Evolutionary conservation across 257 asterid species (phyloP).

Genomic region (Fraxinus quadrangulata): DNA sequence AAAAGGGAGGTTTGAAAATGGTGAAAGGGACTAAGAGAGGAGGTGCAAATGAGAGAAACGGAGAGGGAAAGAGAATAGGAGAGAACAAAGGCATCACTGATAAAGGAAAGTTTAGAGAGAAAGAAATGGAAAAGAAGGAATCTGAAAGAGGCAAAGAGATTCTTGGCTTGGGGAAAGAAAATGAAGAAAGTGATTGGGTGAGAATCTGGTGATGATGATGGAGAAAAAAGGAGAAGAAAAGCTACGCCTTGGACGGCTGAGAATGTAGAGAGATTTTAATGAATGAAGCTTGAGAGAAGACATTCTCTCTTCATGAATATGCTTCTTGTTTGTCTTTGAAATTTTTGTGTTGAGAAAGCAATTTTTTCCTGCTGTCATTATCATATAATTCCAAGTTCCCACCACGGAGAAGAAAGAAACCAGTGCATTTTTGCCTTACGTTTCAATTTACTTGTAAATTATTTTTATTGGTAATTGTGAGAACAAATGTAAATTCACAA

Average conservation of each 20-base stretch:
- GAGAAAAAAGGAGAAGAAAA: slow-evolving; percentile 26
- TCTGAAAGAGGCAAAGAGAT: slow-evolving; percentile 63
- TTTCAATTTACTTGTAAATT: background rate
- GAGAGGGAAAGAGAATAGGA: slow-evolving; percentile 35
- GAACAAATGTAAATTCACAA: background rate
- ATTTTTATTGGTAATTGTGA: too few relatives aligned
- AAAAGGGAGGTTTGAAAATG: slow-evolving; percentile 48
- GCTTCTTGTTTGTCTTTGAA: background rate
- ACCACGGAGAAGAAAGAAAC: too few relatives aligned
- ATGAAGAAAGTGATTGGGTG: slow-evolving; percentile 45
- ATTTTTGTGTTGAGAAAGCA: slow-evolving; percentile 3
- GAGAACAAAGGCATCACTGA: slow-evolving; percentile 76
- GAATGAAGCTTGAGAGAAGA: slow-evolving; percentile 36
- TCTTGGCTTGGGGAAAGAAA: slow-evolving; percentile 90
- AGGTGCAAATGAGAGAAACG: slow-evolving; percentile 32
- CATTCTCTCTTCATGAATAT: slow-evolving; percentile 8
- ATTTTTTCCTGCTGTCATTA: slow-evolving; percentile 1
- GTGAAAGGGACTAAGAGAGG: slow-evolving; percentile 62
- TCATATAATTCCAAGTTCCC: too few relatives aligned
- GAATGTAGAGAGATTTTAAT: slow-evolving; percentile 16
- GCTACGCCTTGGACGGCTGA: slow-evolving; percentile 54
- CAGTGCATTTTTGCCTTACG: too few relatives aligned
- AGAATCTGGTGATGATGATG: slow-evolving; percentile 58
- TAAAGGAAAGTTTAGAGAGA: slow-evolving; percentile 62
- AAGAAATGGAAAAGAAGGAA: slow-evolving; percentile 49